These are phyloP conservation scores for Epichloe elymi DNA, from an alignment of 2,329 filamentous ascomycete genomes.

Conservation along the genomic window DNA sequence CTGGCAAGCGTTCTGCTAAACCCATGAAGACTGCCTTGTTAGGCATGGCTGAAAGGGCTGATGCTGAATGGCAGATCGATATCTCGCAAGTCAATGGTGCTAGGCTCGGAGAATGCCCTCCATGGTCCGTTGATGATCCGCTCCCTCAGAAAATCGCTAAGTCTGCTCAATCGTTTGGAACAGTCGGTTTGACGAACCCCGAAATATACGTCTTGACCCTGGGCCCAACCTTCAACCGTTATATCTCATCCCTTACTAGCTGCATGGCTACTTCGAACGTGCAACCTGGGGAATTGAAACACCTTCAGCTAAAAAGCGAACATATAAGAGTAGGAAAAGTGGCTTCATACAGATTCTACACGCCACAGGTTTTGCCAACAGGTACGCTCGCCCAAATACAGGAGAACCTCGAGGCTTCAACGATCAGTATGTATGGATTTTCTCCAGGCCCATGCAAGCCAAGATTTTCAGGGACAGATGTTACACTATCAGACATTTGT, in stretches of 20 bases:
- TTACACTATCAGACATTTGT: not conserved
- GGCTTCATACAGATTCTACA: conserved; percentile 22
- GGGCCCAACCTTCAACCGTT: conserved; percentile 23
- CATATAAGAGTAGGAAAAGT: conserved; percentile 23
- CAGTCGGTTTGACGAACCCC: conserved; percentile 22
- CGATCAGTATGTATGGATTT: conserved; percentile 6
- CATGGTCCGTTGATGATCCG: conserved; percentile 23
- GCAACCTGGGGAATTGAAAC: conserved; percentile 19
- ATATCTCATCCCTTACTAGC: conserved; percentile 23
- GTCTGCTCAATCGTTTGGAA: conserved; percentile 15
- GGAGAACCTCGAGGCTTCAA: conserved; percentile 2
- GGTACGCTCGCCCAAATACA: not conserved
- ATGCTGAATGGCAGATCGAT: conserved; percentile 9
- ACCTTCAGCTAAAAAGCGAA: conserved; percentile 23
- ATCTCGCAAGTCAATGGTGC: conserved; percentile 5
- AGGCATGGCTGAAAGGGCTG: conserved; percentile 10
- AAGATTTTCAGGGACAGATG: not conserved
- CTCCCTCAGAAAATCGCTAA: conserved; percentile 19
- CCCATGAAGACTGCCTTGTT: conserved; percentile 13
- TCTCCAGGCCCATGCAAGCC: not conserved
- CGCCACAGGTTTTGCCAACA: not conserved
- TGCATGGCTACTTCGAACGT: conserved; percentile 19
- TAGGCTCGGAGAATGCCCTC: conserved; percentile 12
- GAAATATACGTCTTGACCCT: conserved; percentile 24
- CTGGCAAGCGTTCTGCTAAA: conserved; percentile 25